These are phyloP conservation scores for Aegilops bicornis DNA, from an alignment of 176 grass and related monocot species.

Conservation along the genomic window DNA sequence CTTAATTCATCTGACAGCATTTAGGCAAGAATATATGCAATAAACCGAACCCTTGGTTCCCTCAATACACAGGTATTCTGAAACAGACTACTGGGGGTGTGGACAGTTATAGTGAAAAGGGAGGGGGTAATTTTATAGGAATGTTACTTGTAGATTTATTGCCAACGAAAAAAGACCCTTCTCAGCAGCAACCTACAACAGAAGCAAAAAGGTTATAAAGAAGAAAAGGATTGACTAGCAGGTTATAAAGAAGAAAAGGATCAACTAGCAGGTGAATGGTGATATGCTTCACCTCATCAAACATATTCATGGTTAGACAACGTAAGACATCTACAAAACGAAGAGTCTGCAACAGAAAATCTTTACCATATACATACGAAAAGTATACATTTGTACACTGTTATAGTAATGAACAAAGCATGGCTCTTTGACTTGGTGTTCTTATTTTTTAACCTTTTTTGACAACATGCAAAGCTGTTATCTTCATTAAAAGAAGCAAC, in stretches of 20 bases:
- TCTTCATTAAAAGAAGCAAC: neutral
- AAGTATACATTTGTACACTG: neutral
- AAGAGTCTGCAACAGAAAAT: constrained; percentile 2
- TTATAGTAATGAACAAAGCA: neutral
- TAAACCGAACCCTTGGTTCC: neutral
- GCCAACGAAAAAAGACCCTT: constrained; percentile 87
- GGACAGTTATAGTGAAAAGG: neutral
- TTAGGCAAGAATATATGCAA: neutral
- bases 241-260: constrained; percentile 1
- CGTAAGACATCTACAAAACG: neutral
- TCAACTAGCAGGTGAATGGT: constrained; percentile 23
- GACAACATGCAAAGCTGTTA: neutral
- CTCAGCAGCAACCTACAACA: constrained; percentile 89
- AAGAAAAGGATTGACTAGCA: constrained; percentile 8
- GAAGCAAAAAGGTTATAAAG: constrained; percentile 30
- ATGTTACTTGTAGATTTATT: constrained; percentile 96
- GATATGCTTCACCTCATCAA: constrained; percentile 13
- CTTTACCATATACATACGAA: neutral
- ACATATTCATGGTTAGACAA: constrained; percentile 23
- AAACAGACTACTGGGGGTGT: neutral
- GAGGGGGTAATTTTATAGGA: neutral
- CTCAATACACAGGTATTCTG: neutral
- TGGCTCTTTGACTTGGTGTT: constrained; percentile 4
- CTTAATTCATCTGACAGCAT: neutral
- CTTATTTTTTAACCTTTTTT: neutral